Percentiles rank a stretch among this genome's conserved stretches.
Evolutionary conservation across 768 basidiomycete genomes (phyloP).

Genomic region (Psilocybe tampanensis): DNA sequence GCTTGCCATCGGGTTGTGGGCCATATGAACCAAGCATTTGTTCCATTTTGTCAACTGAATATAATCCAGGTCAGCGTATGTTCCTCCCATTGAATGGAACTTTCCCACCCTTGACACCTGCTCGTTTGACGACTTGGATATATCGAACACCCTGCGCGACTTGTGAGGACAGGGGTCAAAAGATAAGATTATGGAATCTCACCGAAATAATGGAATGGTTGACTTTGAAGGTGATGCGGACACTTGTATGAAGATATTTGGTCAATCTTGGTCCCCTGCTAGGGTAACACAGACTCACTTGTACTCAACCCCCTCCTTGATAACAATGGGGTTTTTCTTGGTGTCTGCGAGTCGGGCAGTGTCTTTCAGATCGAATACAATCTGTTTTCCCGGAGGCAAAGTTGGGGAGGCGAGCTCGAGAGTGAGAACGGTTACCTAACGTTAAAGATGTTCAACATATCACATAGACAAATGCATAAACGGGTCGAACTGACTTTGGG

Average conservation of each 20-base stretch:
- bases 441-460: too few species aligned
- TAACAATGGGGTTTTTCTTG: conserved; percentile 78
- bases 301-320: conserved; percentile 90
- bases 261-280: neutral
- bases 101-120: conserved; percentile 66
- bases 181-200: conserved; percentile 24
- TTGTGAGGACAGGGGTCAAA: conserved; percentile 9
- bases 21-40: conserved; percentile 96
- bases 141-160: conserved; percentile 72
- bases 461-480: too few species aligned
- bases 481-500: conserved; percentile 60
- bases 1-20: conserved; percentile 60
- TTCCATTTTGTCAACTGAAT: conserved; percentile 85
- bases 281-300: conserved; percentile 52
- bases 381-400: conserved; percentile 59
- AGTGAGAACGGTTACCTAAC: conserved; percentile 68
- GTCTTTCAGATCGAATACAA: conserved; percentile 70
- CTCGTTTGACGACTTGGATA: conserved; percentile 85
- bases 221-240: conserved; percentile 82
- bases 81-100: neutral
- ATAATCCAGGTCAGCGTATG: conserved; percentile 5
- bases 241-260: conserved; percentile 43
- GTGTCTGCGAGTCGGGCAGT: conserved; percentile 45
- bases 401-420: conserved; percentile 83
- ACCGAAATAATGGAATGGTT: conserved; percentile 90